Evolutionary conservation across 331 rosid species (phyloP), one percentile per base, ranked within the genome.

Genomic region (Stylosanthes scabra): DNA sequence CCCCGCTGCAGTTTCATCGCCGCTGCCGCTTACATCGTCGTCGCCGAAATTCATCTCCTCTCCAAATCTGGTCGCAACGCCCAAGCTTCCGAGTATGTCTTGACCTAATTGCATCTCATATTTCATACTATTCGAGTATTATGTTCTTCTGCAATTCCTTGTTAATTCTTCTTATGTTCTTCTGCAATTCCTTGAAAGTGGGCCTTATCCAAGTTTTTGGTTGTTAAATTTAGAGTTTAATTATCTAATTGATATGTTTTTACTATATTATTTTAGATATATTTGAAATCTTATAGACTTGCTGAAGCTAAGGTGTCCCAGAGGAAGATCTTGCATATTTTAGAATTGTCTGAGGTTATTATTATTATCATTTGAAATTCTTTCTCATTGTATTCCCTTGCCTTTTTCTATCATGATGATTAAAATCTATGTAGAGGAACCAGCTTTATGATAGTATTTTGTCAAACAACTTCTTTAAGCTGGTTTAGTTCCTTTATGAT

Each of bases 341-440:
- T 91, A 93, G 98, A 93, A 79, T 78, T 86, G 76, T 88, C 91
- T 3, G 88, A 91, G 96, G 97, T 93, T 82, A 31, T 31, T n/a
- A n/a, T 52, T 45, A 31, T 31, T 31, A 3, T 3, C 45, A 51
- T 68, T 28, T 39, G 52, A 57, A n/a, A 70, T 45, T 59, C 56
- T 66, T 78, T 62, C 57, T 49, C 59, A 5, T 60, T 20, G 34
- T n/a, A n/a, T 63, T 7, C 59, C 3, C 54, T 59, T 41, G 45
- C 27, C 47, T 52, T 74, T 60, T 71, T 45, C 54, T 49, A 39
- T n/a, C n/a, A n/a, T 31, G 52, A 3, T 27, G 63, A 57, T 47
- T 74, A 42, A 66, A 20, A 59, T 50, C 40, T 59, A 3, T 50
- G 74, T 47, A 27, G 41, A 49, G 45, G 49, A n/a, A n/a, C n/a